phyloP scores from a whole-genome alignment of 345 rosid genomes.

The Populus pruinosa region DNA sequence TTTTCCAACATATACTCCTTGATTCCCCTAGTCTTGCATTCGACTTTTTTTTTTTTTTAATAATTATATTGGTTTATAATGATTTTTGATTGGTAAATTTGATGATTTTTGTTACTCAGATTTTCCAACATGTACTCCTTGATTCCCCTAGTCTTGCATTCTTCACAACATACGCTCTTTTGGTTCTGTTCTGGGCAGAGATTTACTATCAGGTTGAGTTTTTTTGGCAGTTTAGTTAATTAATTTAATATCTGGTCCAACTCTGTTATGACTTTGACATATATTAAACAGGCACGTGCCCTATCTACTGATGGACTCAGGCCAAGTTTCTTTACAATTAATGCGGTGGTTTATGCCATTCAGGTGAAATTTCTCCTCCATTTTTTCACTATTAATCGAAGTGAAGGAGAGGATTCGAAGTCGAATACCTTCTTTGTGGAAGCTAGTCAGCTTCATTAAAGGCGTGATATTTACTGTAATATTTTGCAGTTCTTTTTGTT shows the following conservation, averaged over 20 bases:
- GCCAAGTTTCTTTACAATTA: conserved; percentile 72
- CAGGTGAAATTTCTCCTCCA: conserved; percentile 56
- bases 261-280: conserved; percentile 6
- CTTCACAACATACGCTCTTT: conserved; percentile 84
- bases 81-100: background rate
- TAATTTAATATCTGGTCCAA: background rate
- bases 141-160: conserved; percentile 87
- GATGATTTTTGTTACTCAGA: conserved; percentile 31
- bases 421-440: conserved; percentile 17
- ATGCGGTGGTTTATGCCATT: conserved; percentile 65
- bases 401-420: conserved; percentile 12
- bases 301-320: conserved; percentile 82
- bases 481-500: background rate
- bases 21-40: conserved; percentile 87
- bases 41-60: background rate
- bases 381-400: conserved; percentile 6
- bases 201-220: conserved; percentile 77
- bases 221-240: background rate
- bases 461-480: background rate
- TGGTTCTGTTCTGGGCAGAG: conserved; percentile 97
- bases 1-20: conserved; percentile 69
- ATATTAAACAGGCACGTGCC: conserved; percentile 64
- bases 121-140: conserved; percentile 69
- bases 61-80: background rate
- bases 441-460: conserved; percentile 4